Evolutionary conservation across 768 basidiomycete genomes (phyloP), one percentile per base, ranked within the genome.

Genomic region (Agrocybe praecox): DNA sequence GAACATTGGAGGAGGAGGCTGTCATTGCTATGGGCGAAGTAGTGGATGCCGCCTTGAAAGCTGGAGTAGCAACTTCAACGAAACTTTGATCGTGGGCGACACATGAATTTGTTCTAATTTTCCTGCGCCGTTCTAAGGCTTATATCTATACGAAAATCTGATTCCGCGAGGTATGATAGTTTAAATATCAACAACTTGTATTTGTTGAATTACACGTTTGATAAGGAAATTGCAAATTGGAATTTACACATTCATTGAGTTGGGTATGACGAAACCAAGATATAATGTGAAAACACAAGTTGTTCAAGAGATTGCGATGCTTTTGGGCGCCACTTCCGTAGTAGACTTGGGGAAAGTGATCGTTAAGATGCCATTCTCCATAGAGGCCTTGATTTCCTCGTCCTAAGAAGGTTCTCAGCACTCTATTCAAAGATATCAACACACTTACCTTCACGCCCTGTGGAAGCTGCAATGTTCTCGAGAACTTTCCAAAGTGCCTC

Each of bases 1-100:
- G 85, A 44, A 88, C 86, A 6, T 72, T 84, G 55, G 90, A 92
- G 63, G 91, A 92, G 62, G 90, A 92, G 62, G 90, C 84, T 0
- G 81, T 90, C 2, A 80, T 92, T 50, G 80, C 75, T 0, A 84
- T 92, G 81, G 78, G 82, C 6, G 85, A 89, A 63, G 79, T 92
- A 21, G 81, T 89, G 11, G 85, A 84, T 46, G 67, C 67, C 0
- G 86, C 85, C 9, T 67, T 86, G 56, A 80, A 77, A 40, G 26
- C n/a, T 8, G 44, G 45, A 11, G 19, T 34, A 8, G 9, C 44
- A 18, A n/a, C 45, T 32, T 15, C 44, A 1, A 53, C 48, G 6
- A 23, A 49, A 15, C 48, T 49, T 6, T 49, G 48, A 49, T 47
- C 9, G 26, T 5, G 26, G 26, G 26, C 26, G 26, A 29, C 9